phyloP scores from a whole-genome alignment of 768 basidiomycete species.

The Amanita exitialis region DNA sequence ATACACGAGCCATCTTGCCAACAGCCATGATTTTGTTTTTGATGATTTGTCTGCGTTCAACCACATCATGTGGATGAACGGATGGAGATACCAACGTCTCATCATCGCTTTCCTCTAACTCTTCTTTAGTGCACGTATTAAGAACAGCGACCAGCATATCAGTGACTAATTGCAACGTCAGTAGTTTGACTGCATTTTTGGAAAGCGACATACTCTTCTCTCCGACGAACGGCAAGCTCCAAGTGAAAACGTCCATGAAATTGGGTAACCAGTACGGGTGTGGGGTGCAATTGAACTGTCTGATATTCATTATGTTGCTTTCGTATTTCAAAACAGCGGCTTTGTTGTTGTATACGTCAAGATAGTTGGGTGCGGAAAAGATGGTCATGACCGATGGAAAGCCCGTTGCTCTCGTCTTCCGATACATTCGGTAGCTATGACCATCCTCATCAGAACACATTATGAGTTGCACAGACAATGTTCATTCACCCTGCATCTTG shows the following conservation, averaged over 20 bases:
- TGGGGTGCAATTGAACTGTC: constrained; percentile 94
- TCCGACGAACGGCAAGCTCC: constrained; percentile 97
- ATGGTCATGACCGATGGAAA: constrained; percentile 99
- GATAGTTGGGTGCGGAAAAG: constrained; percentile 96
- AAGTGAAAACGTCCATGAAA: constrained; percentile 99
- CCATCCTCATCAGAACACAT: constrained; percentile 1
- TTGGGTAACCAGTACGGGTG: constrained; percentile 98
- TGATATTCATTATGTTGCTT: constrained; percentile 97
- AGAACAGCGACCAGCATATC: constrained; percentile 98
- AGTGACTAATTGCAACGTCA: constrained; percentile 50
- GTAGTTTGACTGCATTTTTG: background rate
- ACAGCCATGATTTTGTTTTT: constrained; percentile 99
- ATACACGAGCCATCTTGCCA: constrained; percentile 92
- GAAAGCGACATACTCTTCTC: constrained; percentile 73
- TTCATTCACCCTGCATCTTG: constrained; percentile 86
- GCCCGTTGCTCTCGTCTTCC: constrained; percentile 95
- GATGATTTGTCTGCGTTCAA: constrained; percentile 82
- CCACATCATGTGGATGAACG: constrained; percentile 35
- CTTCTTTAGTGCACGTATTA: constrained; percentile 93
- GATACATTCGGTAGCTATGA: constrained; percentile 91
- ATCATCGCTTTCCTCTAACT: constrained; percentile 81
- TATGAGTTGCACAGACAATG: background rate
- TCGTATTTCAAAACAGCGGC: constrained; percentile 99
- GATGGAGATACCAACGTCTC: constrained; percentile 32
- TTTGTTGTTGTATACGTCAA: constrained; percentile 99